Percentiles rank a stretch among this genome's conserved stretches.
These are phyloP conservation scores for Populus hybrid DNA, from an alignment of 441 rosid genomes.

Conservation along the genomic window DNA sequence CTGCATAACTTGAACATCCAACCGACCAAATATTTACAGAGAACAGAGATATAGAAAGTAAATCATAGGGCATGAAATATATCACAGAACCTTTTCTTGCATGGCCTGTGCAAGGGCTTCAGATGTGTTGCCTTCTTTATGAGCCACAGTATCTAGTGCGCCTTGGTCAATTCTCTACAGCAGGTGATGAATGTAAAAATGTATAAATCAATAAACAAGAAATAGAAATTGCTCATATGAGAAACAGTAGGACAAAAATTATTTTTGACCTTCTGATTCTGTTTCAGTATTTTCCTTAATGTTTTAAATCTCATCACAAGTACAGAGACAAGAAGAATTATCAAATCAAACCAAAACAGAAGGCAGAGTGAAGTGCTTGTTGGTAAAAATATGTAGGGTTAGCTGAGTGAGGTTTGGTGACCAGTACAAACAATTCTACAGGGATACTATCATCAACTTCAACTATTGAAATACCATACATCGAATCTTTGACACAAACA, in stretches of 20 bases:
- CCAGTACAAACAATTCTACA: neutral
- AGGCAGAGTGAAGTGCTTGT: neutral
- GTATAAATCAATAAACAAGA: neutral
- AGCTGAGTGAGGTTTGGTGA: neutral
- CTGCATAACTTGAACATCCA: neutral
- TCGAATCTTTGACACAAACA: neutral
- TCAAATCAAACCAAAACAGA: neutral
- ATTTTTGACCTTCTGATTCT: neutral
- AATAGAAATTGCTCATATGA: neutral
- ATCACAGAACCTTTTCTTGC: constrained; percentile 74
- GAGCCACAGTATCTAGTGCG: constrained; percentile 21
- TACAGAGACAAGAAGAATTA: neutral
- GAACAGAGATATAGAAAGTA: constrained; percentile 4
- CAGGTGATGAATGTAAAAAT: constrained; percentile 6
- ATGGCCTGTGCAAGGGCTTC: constrained; percentile 75
- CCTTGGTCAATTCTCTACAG: constrained; percentile 44
- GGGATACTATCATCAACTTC: neutral
- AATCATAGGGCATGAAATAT: neutral
- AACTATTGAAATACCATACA: neutral
- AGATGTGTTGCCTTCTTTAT: constrained; percentile 42
- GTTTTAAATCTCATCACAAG: neutral
- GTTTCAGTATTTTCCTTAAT: neutral
- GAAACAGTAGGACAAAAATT: neutral
- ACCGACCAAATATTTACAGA: constrained; percentile 10
- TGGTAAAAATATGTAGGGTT: neutral